These are phyloP conservation scores for Epicoccum sorghinum DNA, from an alignment of 2,329 filamentous ascomycete species.

Conservation along the genomic window DNA sequence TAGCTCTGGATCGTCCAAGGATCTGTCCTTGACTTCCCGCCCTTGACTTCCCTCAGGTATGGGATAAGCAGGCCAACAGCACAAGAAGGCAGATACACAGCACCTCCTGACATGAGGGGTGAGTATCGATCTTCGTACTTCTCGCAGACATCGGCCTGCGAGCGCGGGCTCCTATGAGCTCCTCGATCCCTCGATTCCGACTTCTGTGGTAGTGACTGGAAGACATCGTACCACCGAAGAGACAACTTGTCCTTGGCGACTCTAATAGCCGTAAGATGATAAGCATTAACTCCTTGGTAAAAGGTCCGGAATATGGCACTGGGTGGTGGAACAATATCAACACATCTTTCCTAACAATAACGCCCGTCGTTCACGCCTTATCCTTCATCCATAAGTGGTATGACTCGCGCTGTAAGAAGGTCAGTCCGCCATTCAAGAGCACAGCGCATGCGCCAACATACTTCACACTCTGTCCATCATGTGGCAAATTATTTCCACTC, in stretches of 20 bases:
- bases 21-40: neutral
- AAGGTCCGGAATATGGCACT: neutral
- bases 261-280: neutral
- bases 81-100: neutral
- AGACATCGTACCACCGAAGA: too few species aligned
- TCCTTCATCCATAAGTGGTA: slow-evolving; percentile 10
- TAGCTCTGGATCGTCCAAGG: neutral
- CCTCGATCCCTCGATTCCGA: neutral
- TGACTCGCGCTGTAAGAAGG: slow-evolving; percentile 5
- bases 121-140: neutral
- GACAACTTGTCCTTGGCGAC: too few species aligned
- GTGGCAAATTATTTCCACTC: slow-evolving; percentile 12
- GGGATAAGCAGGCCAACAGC: neutral
- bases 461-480: slow-evolving; percentile 21
- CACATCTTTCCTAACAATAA: neutral
- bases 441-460: neutral
- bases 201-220: neutral
- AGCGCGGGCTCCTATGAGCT: neutral
- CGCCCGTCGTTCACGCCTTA: neutral
- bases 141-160: neutral
- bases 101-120: neutral
- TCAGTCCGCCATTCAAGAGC: neutral
- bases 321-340: neutral
- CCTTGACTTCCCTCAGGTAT: neutral
- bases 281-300: neutral